Conservation (phyloP, 139 green algal genomes). For the Coelastrella sp. region DNA sequence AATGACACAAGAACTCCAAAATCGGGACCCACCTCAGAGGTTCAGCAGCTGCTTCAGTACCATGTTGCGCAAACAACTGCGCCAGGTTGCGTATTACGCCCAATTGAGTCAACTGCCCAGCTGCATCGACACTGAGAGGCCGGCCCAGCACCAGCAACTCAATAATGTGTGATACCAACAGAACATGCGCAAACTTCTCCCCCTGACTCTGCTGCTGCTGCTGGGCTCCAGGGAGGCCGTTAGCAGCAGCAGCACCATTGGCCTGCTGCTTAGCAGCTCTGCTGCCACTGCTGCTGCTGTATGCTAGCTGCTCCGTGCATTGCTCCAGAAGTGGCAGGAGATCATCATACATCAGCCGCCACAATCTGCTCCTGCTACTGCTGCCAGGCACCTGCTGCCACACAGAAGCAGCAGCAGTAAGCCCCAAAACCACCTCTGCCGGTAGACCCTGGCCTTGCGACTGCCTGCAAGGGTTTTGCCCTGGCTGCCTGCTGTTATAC, state of each 20-base stretch:
- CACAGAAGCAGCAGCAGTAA: constrained; percentile 18
- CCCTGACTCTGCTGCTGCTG: constrained; percentile 21
- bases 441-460: neutral
- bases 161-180: constrained; percentile 52
- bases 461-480: neutral
- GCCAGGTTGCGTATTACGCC: constrained; percentile 50
- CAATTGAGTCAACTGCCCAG: constrained; percentile 32
- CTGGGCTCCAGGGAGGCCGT: neutral
- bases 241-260: neutral
- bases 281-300: constrained; percentile 37
- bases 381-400: constrained; percentile 43
- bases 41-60: constrained; percentile 21
- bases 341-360: constrained; percentile 51
- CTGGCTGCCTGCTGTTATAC: constrained; percentile 9
- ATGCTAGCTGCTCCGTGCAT: constrained; percentile 45
- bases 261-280: neutral
- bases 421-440: constrained; percentile 50
- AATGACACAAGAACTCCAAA: neutral
- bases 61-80: constrained; percentile 40
- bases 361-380: constrained; percentile 34
- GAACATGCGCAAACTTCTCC: constrained; percentile 46
- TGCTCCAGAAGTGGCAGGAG: constrained; percentile 57
- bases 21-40: constrained; percentile 40
- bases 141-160: constrained; percentile 52
- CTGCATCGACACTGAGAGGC: constrained; percentile 47